phyloP scores from a whole-genome alignment of 2,329 filamentous ascomycete genomes.

The Ploettnerulaceae sp. region DNA sequence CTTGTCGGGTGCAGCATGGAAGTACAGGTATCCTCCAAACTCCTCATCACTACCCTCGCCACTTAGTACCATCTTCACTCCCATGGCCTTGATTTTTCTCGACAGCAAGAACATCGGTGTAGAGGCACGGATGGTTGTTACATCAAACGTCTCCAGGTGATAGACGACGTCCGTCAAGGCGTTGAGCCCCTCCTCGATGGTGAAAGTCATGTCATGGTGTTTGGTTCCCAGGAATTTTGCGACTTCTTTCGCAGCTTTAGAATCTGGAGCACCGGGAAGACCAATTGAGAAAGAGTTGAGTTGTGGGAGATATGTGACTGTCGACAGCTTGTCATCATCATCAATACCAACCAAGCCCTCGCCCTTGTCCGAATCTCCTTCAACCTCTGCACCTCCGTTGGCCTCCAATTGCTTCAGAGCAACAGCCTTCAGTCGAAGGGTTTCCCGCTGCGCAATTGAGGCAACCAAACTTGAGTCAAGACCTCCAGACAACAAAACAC shows the following conservation, averaged over 20 bases:
- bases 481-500: conserved; percentile 90
- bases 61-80: conserved; percentile 98
- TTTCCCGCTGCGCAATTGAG: conserved; percentile 92
- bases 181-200: conserved; percentile 93
- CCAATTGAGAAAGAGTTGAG: conserved; percentile 99
- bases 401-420: conserved; percentile 43
- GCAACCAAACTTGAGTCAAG: conserved; percentile 94
- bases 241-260: conserved; percentile 84
- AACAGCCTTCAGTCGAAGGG: conserved; percentile 66
- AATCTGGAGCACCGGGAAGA: conserved; percentile 87
- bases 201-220: conserved; percentile 98
- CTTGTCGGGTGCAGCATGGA: conserved; percentile 89
- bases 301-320: conserved; percentile 85
- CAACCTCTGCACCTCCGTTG: conserved; percentile 34
- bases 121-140: conserved; percentile 95
- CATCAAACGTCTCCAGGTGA: conserved; percentile 96
- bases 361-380: conserved; percentile 51
- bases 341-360: conserved; percentile 89
- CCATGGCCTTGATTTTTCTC: conserved; percentile 99
- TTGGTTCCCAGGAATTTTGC: conserved; percentile 96
- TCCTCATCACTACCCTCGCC: conserved; percentile 98
- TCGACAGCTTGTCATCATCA: conserved; percentile 82
- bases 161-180: conserved; percentile 96
- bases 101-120: conserved; percentile 98
- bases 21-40: conserved; percentile 97